Conservation (phyloP, 192 early-diverging fungal species). For the Neocallimastix lanati region DNA sequence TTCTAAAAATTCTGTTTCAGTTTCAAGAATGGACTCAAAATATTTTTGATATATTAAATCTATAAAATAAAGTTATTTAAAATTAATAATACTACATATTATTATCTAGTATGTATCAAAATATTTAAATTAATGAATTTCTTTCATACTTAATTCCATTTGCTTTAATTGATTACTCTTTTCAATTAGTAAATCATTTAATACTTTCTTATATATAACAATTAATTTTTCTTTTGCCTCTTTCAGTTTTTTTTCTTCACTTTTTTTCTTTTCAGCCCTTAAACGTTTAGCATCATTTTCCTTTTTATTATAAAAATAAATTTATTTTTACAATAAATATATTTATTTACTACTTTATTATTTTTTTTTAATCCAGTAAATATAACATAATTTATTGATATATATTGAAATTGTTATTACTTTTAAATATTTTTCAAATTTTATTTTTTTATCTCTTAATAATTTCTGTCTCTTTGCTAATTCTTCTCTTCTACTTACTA, state of each 20-base stretch:
- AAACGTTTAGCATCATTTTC: constrained; percentile 48
- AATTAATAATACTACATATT: no score
- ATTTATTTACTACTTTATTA: no score
- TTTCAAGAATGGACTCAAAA: constrained; percentile 32
- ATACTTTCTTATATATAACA: constrained; percentile 12
- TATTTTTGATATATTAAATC: constrained; percentile 32
- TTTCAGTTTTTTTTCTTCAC: constrained; percentile 30
- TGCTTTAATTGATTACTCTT: constrained; percentile 20
- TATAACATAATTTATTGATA: no score
- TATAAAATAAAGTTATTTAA: no score
- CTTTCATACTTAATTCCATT: constrained; percentile 10
- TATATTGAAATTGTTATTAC: no score
- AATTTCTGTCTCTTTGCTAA: constrained; percentile 28
- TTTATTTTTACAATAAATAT: no score
- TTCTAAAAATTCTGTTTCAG: constrained; percentile 36
- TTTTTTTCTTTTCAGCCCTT: constrained; percentile 36
- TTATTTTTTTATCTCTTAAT: constrained; percentile 30
- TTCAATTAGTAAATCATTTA: constrained; percentile 12
- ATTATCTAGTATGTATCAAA: no score
- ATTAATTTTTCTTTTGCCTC: constrained; percentile 37
- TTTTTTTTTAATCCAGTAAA: no score
- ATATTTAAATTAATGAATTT: no score
- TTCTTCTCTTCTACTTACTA: constrained; percentile 33
- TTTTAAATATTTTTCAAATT: constrained; percentile 49
- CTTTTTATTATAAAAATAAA: no score